Conservation (phyloP, 495 filamentous ascomycete species). For the Neurospora africana region DNA sequence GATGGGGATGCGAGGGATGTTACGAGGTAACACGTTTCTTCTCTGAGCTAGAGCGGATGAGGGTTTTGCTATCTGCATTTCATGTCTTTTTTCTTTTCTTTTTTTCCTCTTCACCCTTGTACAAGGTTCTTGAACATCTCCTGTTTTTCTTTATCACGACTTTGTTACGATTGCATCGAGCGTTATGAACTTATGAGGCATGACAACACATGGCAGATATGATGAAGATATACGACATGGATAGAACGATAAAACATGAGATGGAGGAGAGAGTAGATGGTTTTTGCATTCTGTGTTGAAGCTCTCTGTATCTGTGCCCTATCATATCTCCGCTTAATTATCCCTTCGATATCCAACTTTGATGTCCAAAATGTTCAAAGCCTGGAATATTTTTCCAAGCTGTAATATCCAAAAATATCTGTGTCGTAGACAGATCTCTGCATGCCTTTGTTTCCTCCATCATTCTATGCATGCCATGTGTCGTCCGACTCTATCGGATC, state of each 20-base stretch:
- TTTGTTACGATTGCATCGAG: neutral
- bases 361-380: neutral
- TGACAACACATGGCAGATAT: neutral
- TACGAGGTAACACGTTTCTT: neutral
- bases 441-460: neutral
- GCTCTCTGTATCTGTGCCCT: neutral
- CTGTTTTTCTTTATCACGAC: neutral
- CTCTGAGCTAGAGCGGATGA: neutral
- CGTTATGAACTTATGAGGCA: neutral
- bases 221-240: neutral
- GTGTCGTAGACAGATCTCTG: neutral
- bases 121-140: neutral
- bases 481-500: neutral
- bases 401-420: neutral
- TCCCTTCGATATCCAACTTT: neutral
- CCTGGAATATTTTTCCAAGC: neutral
- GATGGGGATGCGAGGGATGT: slow-evolving; percentile 23
- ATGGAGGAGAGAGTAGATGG: neutral
- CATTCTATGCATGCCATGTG: neutral
- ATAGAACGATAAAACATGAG: neutral
- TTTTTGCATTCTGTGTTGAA: neutral
- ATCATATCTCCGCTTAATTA: neutral
- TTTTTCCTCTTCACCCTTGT: neutral
- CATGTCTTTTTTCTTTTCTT: neutral
- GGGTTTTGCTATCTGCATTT: neutral